Percentiles rank a stretch among this genome's conserved stretches.
phyloP scores from a whole-genome alignment of 768 basidiomycete genomes.

The Suillus spraguei region DNA sequence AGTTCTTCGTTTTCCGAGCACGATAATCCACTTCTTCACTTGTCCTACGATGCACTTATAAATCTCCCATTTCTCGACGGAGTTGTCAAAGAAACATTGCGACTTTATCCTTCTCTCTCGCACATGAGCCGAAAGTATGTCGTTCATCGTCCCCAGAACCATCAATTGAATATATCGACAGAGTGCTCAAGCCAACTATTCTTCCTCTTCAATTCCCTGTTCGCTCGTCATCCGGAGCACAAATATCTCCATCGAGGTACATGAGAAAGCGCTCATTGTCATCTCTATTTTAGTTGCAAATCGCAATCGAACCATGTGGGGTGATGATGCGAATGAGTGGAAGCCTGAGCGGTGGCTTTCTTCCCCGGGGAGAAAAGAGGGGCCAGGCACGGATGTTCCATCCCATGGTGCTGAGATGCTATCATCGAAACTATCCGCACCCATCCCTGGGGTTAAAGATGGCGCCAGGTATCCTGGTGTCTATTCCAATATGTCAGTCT shows the following conservation, averaged over 20 bases:
- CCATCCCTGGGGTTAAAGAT: constrained; percentile 1
- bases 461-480: constrained; percentile 38
- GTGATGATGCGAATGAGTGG: constrained; percentile 41
- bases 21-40: constrained; percentile 15
- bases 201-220: constrained; percentile 5
- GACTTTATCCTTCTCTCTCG: constrained; percentile 30
- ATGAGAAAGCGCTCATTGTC: constrained; percentile 32
- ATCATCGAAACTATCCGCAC: not conserved
- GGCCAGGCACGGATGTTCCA: constrained; percentile 27
- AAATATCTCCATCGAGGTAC: not conserved
- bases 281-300: constrained; percentile 45
- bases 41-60: constrained; percentile 36
- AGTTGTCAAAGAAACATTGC: constrained; percentile 38
- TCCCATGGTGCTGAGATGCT: constrained; percentile 25
- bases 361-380: not conserved
- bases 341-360: constrained; percentile 49
- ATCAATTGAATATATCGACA: constrained; percentile 1
- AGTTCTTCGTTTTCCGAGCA: constrained; percentile 19
- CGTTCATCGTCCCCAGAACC: not conserved
- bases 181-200: not conserved
- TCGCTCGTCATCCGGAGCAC: constrained; percentile 3
- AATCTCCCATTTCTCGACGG: constrained; percentile 43
- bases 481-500: constrained; percentile 45
- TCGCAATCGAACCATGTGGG: constrained; percentile 47
- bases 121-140: constrained; percentile 22